Evolutionary conservation across 768 basidiomycete species (phyloP), one percentile per base, ranked within the genome.

Genomic region (Auricularia heimuer): DNA sequence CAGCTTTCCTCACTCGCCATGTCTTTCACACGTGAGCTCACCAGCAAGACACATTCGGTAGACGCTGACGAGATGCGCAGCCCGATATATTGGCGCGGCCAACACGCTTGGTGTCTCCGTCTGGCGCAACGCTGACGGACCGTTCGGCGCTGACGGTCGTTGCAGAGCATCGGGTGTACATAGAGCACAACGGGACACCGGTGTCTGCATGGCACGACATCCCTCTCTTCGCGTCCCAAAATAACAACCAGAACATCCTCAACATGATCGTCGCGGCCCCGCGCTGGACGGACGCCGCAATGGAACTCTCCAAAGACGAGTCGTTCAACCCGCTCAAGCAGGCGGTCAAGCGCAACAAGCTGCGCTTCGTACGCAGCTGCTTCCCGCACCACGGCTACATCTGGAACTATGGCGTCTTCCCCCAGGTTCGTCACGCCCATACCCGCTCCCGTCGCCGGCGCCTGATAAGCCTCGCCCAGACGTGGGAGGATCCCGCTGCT

Each of bases 341-440:
- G 81, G 96, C 98, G 76, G 88, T 91, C 77, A 98, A 97, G 81
- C 94, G 92, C 79, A 93, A 93, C 72, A 92, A 90, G 73, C 80
- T 98, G 76, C 91, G 97, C 72, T 98, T 83, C 78, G 97, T 99
- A 70, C 89, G 97, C 79, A 98, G 98, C 84, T 98, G 97, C 79
- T 99, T 99, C 90, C 97, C 97, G 70, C 97, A 99, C 82, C 95
- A 98, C 75, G 96, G 97, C 44, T 95, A 98, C 83, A 94, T 99
- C 82, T 99, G 97, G 97, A 99, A 99, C 84, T 99, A 99, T 73
- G 96, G 96, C 72, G 94, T 94, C 66, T 97, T 99, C 86, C 96
- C 96, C 67, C 94, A 96, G 39, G 39, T n/a, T n/a, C n/a, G n/a
- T n/a, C n/a, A n/a, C n/a, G n/a, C n/a, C n/a, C n/a, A n/a, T n/a